Base-by-base conservation (phyloP, 345 rosid species). In the Hibiscus trionum region DNA sequence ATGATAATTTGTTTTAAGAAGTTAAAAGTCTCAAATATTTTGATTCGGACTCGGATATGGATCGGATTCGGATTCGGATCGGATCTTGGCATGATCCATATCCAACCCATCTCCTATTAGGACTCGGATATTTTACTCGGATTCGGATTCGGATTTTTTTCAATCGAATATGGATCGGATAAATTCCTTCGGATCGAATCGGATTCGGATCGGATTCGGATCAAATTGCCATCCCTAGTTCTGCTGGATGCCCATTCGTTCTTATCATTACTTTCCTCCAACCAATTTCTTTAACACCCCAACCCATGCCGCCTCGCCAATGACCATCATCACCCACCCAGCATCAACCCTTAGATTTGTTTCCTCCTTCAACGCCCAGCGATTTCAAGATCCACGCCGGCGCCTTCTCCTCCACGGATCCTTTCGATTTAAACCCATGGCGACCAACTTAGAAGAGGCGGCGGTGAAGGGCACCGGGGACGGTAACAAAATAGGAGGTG, bases 381-480 rank as follows among this genome's bases (percentile, higher is more conserved):
- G 42, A 59, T 24, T 44, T 71, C 66, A 26, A 71, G 39, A 71
- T 44, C 74, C 57, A 42, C 74, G 66, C 8, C 74, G 52, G 11
- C 63, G 3, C 11, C 11, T 33, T 15, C 47, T 39, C 2, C 10
- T 39, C 44, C 44, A 39, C 24, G 33, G 16, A 39, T 7, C 44
- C 10, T 39, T 39, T 39, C 74, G 16, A 46, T 66, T 26, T 0
- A 71, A 71, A 42, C 61, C 37, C 42, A 71, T 71, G 74, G 74
- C 66, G 16, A 71, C 74, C 26, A 59, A 71, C 29, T 37, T 21
- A 26, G 73, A 71, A 35, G 65, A 39, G 19, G 24, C 35, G 7
- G 24, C 10, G 21, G 4, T 11, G 2, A 27, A 57, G 37, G 55
- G 5, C 4, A 1, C 56, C 15, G n/a, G 16, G 27, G 60, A 50